Percentiles rank a stretch among this genome's conserved stretches.
Conservation (phyloP, 2,329 filamentous ascomycete species). For the Cladorrhinum sp. region DNA sequence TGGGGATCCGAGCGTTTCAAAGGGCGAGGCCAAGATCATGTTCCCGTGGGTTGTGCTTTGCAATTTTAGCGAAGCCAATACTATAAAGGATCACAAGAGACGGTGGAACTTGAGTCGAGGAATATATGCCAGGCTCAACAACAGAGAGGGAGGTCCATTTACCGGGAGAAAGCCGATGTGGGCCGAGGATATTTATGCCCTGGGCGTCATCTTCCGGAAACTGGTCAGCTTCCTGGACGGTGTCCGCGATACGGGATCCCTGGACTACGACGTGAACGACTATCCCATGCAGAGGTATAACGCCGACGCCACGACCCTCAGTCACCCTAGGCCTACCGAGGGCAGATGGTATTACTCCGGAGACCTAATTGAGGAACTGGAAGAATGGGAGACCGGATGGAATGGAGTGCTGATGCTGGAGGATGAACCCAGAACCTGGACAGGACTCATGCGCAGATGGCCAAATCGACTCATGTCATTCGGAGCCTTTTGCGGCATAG, state of each 20-base stretch:
- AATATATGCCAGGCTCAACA: background rate
- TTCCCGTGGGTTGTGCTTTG: conserved; percentile 18
- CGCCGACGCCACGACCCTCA: background rate
- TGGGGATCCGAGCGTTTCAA: background rate
- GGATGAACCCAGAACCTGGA: too few species aligned
- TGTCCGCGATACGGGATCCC: background rate
- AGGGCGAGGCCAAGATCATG: background rate
- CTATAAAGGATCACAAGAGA: background rate
- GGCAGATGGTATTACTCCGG: too few species aligned
- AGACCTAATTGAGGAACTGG: too few species aligned
- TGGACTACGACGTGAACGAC: background rate
- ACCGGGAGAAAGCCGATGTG: background rate
- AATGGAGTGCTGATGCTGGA: too few species aligned
- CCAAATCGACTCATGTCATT: too few species aligned
- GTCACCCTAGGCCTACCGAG: too few species aligned
- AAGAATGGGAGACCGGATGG: too few species aligned
- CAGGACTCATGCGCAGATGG: too few species aligned
- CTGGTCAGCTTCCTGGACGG: background rate
- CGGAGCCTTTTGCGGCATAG: too few species aligned
- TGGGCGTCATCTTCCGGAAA: background rate
- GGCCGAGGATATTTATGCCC: background rate
- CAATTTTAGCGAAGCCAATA: conserved; percentile 14
- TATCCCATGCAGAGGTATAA: background rate
- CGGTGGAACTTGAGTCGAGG: background rate
- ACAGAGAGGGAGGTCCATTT: background rate